phyloP scores from a whole-genome alignment of 306 rosid species.

The Carpinus viminea region DNA sequence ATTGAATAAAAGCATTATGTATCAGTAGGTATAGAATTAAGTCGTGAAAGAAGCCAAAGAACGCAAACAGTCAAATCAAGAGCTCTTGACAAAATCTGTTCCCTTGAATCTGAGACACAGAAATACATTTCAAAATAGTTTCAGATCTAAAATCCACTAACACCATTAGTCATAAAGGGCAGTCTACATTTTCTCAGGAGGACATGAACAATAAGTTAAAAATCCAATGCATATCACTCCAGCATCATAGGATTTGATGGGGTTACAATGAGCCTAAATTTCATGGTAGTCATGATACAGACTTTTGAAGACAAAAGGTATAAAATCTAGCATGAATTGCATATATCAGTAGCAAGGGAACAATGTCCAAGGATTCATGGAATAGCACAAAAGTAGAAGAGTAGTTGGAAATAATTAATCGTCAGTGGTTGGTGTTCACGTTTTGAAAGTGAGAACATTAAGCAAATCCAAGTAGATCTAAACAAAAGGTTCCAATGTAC shows the following conservation, averaged over 20 bases:
- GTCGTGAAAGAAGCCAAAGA: too few species aligned
- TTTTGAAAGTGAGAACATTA: background rate
- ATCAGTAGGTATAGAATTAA: too few species aligned
- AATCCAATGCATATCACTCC: too few species aligned
- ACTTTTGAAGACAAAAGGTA: background rate
- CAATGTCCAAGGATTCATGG: too few species aligned
- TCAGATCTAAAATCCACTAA: background rate
- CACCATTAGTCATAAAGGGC: background rate
- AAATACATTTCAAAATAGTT: too few species aligned
- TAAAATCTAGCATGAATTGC: too few species aligned
- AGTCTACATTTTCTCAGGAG: background rate
- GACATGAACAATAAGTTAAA: background rate
- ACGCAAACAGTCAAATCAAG: too few species aligned
- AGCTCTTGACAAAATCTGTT: too few species aligned
- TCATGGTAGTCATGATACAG: background rate
- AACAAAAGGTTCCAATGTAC: background rate
- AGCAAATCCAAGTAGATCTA: background rate
- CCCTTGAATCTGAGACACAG: too few species aligned
- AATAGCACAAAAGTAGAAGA: too few species aligned
- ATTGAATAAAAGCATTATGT: too few species aligned
- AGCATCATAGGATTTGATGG: background rate
- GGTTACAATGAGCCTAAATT: background rate
- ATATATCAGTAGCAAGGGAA: background rate
- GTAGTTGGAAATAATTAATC: too few species aligned
- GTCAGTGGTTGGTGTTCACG: background rate